Evolutionary conservation across 257 asterid genomes (phyloP).

Genomic region (Nicotiana obtusifolia): DNA sequence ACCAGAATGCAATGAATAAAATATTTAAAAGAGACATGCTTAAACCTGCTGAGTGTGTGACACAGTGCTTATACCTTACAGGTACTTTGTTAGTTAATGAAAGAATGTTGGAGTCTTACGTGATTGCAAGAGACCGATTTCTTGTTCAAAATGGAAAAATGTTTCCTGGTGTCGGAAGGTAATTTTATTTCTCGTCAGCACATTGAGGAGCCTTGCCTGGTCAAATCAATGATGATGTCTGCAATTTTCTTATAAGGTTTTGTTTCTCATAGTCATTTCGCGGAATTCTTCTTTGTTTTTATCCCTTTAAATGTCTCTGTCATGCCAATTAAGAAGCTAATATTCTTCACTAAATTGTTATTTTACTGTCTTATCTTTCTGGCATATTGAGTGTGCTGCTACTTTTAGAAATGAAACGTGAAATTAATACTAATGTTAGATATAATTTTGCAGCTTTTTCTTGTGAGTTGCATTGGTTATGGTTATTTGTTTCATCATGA

Average conservation of each 20-base stretch:
- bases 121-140: constrained; percentile 97
- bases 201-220: background rate
- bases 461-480: background rate
- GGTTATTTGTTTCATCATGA: background rate
- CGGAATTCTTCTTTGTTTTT: background rate
- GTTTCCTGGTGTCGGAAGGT: constrained; percentile 97
- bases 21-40: background rate
- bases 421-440: background rate
- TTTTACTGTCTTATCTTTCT: background rate
- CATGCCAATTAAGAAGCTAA: constrained; percentile 1
- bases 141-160: constrained; percentile 90
- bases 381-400: background rate
- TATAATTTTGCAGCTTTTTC: background rate
- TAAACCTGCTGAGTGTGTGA: constrained; percentile 7
- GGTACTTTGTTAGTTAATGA: constrained; percentile 96
- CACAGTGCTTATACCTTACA: constrained; percentile 31
- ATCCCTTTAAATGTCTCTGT: background rate
- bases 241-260: background rate
- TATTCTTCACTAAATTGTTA: background rate
- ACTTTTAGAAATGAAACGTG: background rate
- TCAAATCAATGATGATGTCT: background rate
- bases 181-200: background rate
- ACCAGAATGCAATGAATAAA: constrained; percentile 7
- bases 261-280: background rate
- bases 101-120: constrained; percentile 95